Evolutionary conservation across 1,284 basidiomycete genomes (phyloP).

Genomic region (Fomitopsis pinicola): DNA sequence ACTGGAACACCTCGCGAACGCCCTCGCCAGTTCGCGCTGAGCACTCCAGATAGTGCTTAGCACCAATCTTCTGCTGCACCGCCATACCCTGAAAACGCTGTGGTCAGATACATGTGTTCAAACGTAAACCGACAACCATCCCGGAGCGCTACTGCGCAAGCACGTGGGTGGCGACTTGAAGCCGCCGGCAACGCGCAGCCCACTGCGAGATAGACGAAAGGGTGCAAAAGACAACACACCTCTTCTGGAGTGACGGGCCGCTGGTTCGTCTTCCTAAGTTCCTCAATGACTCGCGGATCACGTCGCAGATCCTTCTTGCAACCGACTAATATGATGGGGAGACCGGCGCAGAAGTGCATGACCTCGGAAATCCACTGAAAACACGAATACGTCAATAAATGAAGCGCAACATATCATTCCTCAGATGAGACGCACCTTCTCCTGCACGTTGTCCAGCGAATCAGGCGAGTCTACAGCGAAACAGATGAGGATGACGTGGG

Average conservation of each 20-base stretch:
- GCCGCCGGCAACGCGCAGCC: background rate
- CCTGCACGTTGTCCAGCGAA: slow-evolving; percentile 77
- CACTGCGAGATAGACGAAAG: background rate
- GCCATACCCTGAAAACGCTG: slow-evolving; percentile 51
- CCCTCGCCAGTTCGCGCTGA: slow-evolving; percentile 70
- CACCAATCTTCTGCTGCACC: slow-evolving; percentile 72
- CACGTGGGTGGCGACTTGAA: slow-evolving; percentile 2
- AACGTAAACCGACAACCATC: background rate
- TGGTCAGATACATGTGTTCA: background rate
- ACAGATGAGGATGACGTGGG: slow-evolving; percentile 77
- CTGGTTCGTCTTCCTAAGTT: slow-evolving; percentile 59
- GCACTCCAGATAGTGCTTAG: slow-evolving; percentile 73
- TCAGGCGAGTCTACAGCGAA: slow-evolving; percentile 77
- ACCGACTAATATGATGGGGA: slow-evolving; percentile 74
- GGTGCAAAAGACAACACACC: slow-evolving; percentile 28
- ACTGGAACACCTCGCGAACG: slow-evolving; percentile 76
- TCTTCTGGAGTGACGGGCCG: slow-evolving; percentile 55
- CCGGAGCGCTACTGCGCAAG: slow-evolving; percentile 3
- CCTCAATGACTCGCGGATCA: slow-evolving; percentile 49
- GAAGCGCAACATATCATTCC: background rate
- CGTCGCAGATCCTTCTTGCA: slow-evolving; percentile 73
- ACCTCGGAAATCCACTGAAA: slow-evolving; percentile 76
- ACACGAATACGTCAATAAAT: slow-evolving; percentile 1
- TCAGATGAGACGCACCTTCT: slow-evolving; percentile 50
- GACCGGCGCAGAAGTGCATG: slow-evolving; percentile 71